Base-by-base conservation (phyloP, 225 moss, liverwort and hornwort genomes). In the Asterella californica region DNA sequence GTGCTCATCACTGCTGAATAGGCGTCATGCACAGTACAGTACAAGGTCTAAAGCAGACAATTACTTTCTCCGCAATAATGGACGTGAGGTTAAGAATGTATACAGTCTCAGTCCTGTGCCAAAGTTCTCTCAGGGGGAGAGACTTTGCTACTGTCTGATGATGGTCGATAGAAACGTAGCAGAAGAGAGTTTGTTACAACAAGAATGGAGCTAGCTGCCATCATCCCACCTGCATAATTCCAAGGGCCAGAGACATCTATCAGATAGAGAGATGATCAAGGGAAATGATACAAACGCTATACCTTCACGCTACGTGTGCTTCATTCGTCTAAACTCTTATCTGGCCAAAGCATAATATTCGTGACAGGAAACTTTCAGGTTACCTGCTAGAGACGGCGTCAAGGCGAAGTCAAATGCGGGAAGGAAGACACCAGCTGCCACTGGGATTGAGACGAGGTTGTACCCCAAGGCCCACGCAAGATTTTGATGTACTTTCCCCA, bases 401-500 rank as follows among this genome's bases (percentile, higher is more conserved):
- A 96, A 85, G 9, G 91, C 90, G 81, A 94, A 96, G 81, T 96
- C 96, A 70, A 81, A 91, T 24, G 80, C 88, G 27, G 96, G 94
- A 25, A 96, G 94, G 61, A 96, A 79, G 18, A 88, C 80, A 46
- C 96, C 96, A 64, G 96, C 94, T 27, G 96, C 96, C 37, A 96
- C 84, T 32, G 96, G 94, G 45, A 96, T 78, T 1, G 94, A 88
- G 9, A 96, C 81, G 15, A 85, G 79, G 62, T 96, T 96, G 52
- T 96, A 96, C 21, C 90, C 90, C 53, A 96, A 83, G 11, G 96
- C 94, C 94, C 96, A 96, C 1, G 73, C 79, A 12, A 94, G 90
- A 86, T 96, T 96, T 79, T 96, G 96, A 80, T 92, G 92, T 17
- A 96, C 93, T 85, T 96, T 96, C 29, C 84, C 66, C 83, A 96